Base-by-base conservation (phyloP, 306 rosid genomes). In the Trichosanthes cucumerina region DNA sequence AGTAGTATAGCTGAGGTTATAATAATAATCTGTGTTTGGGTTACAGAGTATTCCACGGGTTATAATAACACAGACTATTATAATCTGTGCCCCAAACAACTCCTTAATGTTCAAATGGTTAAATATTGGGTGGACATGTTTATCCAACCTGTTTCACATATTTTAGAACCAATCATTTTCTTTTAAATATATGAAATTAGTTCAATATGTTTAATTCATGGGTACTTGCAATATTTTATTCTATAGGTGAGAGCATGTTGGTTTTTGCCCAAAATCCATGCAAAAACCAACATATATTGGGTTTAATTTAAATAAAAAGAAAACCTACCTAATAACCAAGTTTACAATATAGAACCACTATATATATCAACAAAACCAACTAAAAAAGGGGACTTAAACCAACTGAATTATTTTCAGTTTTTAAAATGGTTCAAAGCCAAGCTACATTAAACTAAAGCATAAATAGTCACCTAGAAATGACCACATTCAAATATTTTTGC, bases 401-500 rank as follows among this genome's bases (percentile, higher is more conserved):
- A 65, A 10, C 12, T 36, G 44, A 64, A 28, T 60, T 60, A 60
- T 59, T 26, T 21, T 26, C 65, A 59, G 18, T 28, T 59, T 59
- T 56, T 21, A 56, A 21, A 56, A 21, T 23, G 6, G 62, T 9
- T 10, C 31, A 56, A 56, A 11, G 31, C 28, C 60, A 54, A 59
- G 66, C 66, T 13, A 60, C 33, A 60, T 13, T 28, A 4, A 60
- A 31, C 68, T 60, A 31, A 7, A 33, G 66, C 66, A 24, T 24
- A 26, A 59, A 12, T 33, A 16, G 13, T 4, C 5, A 36, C 28
- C 47, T 36, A 65, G 26, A 65, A 65, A 36, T 36, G 72, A 3
- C 47, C 72, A 65, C 26, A 65, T 65, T 65, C 47, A 19, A 65
- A 65, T 65, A 65, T 18, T 36, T 64, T 65, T 65, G 72, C 72